Base-by-base conservation (phyloP, 345 rosid species). In the Eucalyptus leucophloia region DNA sequence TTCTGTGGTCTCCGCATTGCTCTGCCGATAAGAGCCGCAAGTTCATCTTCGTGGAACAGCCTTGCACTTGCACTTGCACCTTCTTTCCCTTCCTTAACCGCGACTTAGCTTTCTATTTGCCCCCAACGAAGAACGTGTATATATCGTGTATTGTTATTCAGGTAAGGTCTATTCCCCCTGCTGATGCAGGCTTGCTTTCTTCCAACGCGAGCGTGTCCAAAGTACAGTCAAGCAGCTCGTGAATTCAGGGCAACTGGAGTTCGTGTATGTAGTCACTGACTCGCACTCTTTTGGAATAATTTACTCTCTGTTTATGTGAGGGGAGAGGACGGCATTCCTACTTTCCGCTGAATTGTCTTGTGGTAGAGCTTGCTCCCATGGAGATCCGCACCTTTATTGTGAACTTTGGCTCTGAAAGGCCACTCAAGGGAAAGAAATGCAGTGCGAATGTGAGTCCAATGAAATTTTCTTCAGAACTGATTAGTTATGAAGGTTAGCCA, bases 21-120 rank as follows among this genome's bases (percentile, higher is more conserved):
- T 97, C 90, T 23, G 97, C 98, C 77, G 98, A 98, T 93, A 96
- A 95, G 94, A 96, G 93, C 88, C 94, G 98, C 81, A 96, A 93
- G 89, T 98, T 98, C 92, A 94, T 98, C 53, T 97, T 94, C 89
- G 99, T 97, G 83, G 99, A 98, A 89, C 93, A 88, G 95, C 98
- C 93, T 92, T 91, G 92, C 32, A 40, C 54, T 92, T 91, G 92
- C 32, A 37, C 87, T 13, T 4, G 49, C 19, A 23, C 21, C 83
- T 89, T 82, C 86, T 77, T 24, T 69, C 10, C n/a, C 24, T n/a
- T 32, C 81, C 86, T 83, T 83, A 16, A 83, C 90, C 90, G 69
- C 69, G 69, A 28, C 34, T 13, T 12, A 28, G 32, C 69, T 60
- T 28, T 30, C 34, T 28, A 60, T 60, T 60, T 12, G 69, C 17